phyloP scores from a whole-genome alignment of 768 basidiomycete species.

The Hygrophoropsis aurantiaca region DNA sequence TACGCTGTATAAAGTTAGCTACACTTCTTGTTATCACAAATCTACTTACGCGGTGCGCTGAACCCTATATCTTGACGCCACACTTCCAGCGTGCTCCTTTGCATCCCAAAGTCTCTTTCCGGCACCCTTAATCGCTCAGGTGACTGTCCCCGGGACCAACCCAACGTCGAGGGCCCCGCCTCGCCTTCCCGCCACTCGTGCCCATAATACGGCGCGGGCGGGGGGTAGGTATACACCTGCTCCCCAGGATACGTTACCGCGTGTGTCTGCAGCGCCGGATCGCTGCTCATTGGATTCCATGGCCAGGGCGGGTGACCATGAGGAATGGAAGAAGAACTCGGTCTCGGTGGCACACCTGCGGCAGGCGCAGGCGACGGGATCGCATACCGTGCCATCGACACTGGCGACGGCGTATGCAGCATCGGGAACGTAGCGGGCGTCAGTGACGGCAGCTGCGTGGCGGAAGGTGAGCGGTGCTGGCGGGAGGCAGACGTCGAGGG shows the following conservation, averaged over 20 bases:
- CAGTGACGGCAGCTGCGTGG: constrained; percentile 1
- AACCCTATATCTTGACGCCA: constrained; percentile 21
- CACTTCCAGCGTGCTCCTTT: constrained; percentile 18
- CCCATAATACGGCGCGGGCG: constrained; percentile 17
- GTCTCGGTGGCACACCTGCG: background rate
- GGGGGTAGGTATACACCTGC: constrained; percentile 26
- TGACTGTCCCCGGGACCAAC: constrained; percentile 15
- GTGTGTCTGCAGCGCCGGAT: constrained; percentile 27
- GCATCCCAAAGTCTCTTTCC: no score
- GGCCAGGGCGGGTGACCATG: constrained; percentile 15
- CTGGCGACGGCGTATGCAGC: constrained; percentile 1
- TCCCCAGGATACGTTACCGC: constrained; percentile 7
- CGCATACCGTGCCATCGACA: background rate
- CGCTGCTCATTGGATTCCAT: constrained; percentile 28
- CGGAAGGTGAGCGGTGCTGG: constrained; percentile 1
- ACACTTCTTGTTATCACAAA: background rate
- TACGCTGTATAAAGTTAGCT: constrained; percentile 3
- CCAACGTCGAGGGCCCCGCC: constrained; percentile 44
- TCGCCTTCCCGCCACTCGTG: constrained; percentile 44
- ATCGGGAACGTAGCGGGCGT: constrained; percentile 10
- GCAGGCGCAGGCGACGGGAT: background rate
- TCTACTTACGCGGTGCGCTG: constrained; percentile 4
- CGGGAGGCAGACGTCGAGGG: constrained; percentile 1
- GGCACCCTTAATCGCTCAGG: constrained; percentile 7
- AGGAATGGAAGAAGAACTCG: constrained; percentile 21